Percentiles rank a stretch among this genome's conserved stretches.
Evolutionary conservation across 108 stramenopile species (phyloP).

Genomic region (Skeletonema potamos): DNA sequence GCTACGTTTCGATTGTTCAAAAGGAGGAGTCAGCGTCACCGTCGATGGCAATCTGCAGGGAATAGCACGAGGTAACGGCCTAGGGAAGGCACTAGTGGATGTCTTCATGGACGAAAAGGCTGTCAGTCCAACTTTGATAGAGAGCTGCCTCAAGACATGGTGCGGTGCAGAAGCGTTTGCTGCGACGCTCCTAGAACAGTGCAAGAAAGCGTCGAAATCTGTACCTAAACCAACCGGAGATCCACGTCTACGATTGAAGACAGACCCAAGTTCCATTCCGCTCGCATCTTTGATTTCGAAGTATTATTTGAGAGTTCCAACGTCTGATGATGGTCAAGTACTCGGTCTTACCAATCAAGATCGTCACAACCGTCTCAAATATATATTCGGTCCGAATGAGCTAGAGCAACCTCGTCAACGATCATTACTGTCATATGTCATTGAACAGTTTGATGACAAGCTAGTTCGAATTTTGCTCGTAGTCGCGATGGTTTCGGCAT

Average conservation of each 20-base stretch:
- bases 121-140: conserved; percentile 14
- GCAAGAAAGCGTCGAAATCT: conserved; percentile 7
- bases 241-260: conserved; percentile 27
- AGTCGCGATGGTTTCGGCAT: conserved; percentile 66
- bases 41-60: conserved; percentile 13
- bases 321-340: conserved; percentile 13
- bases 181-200: conserved; percentile 5
- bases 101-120: conserved; percentile 13
- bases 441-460: conserved; percentile 88
- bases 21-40: conserved; percentile 8
- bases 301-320: conserved; percentile 30
- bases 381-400: conserved; percentile 64
- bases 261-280: conserved; percentile 44
- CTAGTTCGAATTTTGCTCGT: conserved; percentile 83
- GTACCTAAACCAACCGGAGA: conserved; percentile 1
- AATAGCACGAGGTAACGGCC: neutral
- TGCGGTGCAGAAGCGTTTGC: neutral
- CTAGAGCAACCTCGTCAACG: conserved; percentile 47
- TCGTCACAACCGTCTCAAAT: conserved; percentile 19
- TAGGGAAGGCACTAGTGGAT: conserved; percentile 16
- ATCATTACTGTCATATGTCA: conserved; percentile 57
- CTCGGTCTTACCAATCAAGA: conserved; percentile 27
- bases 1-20: conserved; percentile 10
- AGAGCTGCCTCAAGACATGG: conserved; percentile 14
- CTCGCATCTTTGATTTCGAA: conserved; percentile 28